Percentiles rank a stretch among this genome's conserved stretches.
phyloP scores from a whole-genome alignment of 1,284 basidiomycete species.

The Papiliotrema fonsecae region DNA sequence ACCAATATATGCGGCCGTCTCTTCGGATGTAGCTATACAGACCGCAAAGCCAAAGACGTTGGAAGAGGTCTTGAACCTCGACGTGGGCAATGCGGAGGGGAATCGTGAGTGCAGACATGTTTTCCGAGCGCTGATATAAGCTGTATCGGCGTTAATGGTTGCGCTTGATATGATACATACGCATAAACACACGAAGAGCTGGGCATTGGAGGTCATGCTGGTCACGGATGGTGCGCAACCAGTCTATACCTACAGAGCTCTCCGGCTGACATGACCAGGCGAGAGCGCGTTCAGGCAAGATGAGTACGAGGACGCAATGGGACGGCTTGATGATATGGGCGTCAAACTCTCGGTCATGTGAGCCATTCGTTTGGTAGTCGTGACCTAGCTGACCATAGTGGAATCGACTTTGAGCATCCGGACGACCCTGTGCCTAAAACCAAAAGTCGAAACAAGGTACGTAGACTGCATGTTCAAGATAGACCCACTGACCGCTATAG shows the following conservation, averaged over 20 bases:
- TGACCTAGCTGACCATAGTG: slow-evolving; percentile 12
- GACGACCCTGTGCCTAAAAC: slow-evolving; percentile 35
- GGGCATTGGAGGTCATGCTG: slow-evolving; percentile 74
- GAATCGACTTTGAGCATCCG: slow-evolving; percentile 32
- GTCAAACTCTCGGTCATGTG: slow-evolving; percentile 62
- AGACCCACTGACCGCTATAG: slow-evolving; percentile 47
- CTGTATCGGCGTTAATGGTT: slow-evolving; percentile 81
- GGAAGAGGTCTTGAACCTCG: slow-evolving; percentile 65
- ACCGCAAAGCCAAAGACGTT: slow-evolving; percentile 72
- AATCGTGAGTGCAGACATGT: slow-evolving; percentile 33
- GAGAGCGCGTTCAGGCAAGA: slow-evolving; percentile 50
- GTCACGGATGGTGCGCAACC: slow-evolving; percentile 81
- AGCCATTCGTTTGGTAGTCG: slow-evolving; percentile 3
- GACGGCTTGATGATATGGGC: slow-evolving; percentile 56
- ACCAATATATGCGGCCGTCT: slow-evolving; percentile 63
- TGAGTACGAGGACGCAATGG: slow-evolving; percentile 64
- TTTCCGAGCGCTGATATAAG: slow-evolving; percentile 48
- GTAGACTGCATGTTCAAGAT: not conserved
- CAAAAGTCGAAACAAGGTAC: slow-evolving; percentile 27
- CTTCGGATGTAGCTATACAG: slow-evolving; percentile 70
- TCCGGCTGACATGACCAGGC: slow-evolving; percentile 47
- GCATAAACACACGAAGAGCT: slow-evolving; percentile 61
- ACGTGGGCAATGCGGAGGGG: slow-evolving; percentile 48
- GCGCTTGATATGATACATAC: slow-evolving; percentile 62
- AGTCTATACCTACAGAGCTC: slow-evolving; percentile 62